Conservation (phyloP, 1,139 yeast genomes). For the Scheffersomyces parashehatae region DNA sequence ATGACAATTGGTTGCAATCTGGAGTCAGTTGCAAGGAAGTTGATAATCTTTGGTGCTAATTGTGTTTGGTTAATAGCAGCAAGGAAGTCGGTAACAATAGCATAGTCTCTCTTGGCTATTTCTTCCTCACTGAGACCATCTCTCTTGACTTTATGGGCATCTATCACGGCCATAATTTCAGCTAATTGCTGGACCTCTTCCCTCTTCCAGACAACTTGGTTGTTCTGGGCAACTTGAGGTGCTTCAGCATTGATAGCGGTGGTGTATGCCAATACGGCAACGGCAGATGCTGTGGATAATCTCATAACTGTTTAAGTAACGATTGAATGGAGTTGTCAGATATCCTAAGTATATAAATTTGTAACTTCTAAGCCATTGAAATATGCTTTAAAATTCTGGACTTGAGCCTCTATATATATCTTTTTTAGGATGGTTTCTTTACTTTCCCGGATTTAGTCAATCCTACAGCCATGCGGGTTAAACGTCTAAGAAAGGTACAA, state of each 20-base stretch:
- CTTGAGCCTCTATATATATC: too few species aligned
- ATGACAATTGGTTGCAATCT: slow-evolving; percentile 39
- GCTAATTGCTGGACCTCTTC: slow-evolving; percentile 19
- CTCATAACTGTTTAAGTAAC: slow-evolving; percentile 18
- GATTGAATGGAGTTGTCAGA: slow-evolving; percentile 5
- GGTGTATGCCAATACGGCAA: slow-evolving; percentile 29
- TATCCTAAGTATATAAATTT: too few species aligned
- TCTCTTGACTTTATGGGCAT: slow-evolving; percentile 28
- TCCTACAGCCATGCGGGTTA: too few species aligned
- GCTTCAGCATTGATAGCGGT: slow-evolving; percentile 33
- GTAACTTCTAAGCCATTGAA: too few species aligned
- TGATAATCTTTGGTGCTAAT: slow-evolving; percentile 38
- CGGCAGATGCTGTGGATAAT: slow-evolving; percentile 27
- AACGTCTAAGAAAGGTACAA: too few species aligned
- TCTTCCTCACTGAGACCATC: slow-evolving; percentile 25
- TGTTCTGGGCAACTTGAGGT: slow-evolving; percentile 11
- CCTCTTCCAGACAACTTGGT: slow-evolving; percentile 8
- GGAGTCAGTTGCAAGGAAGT: slow-evolving; percentile 35
- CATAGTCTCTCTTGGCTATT: slow-evolving; percentile 22
- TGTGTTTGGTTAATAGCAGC: slow-evolving; percentile 39
- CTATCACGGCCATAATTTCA: slow-evolving; percentile 22
- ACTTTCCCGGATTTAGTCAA: too few species aligned
- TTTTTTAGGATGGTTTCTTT: too few species aligned
- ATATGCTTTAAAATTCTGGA: slow-evolving; percentile 5
- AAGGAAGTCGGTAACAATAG: slow-evolving; percentile 45